Percentiles rank a stretch among this genome's conserved stretches.
phyloP scores from a whole-genome alignment of 2,329 filamentous ascomycete species.

The Aspergillus ibericus region DNA sequence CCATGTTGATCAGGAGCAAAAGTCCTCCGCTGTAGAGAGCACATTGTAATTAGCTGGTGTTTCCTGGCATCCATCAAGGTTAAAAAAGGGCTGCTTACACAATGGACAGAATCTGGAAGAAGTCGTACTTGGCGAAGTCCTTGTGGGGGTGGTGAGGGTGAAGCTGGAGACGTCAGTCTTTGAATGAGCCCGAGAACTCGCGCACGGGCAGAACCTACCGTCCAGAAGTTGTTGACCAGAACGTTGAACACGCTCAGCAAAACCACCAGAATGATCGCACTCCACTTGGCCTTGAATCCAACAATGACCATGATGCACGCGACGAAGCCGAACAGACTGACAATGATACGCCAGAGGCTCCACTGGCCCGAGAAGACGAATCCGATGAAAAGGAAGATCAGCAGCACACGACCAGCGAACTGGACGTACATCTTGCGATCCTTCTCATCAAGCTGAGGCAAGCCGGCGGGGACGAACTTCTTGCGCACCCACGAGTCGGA shows the following conservation, averaged over 20 bases:
- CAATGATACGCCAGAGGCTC: slow-evolving; percentile 82
- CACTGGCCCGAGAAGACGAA: slow-evolving; percentile 95
- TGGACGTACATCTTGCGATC: slow-evolving; percentile 99
- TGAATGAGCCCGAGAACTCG: not conserved
- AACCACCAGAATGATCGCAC: slow-evolving; percentile 89
- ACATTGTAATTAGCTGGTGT: not conserved
- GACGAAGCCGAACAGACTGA: slow-evolving; percentile 80
- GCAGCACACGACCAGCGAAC: slow-evolving; percentile 87
- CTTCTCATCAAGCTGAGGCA: slow-evolving; percentile 95
- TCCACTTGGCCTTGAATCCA: slow-evolving; percentile 99
- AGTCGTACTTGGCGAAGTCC: slow-evolving; percentile 99
- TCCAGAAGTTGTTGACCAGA: slow-evolving; percentile 99
- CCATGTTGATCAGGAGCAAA: slow-evolving; percentile 96
- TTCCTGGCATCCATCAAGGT: not conserved
- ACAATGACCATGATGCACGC: slow-evolving; percentile 98
- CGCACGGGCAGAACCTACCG: slow-evolving; percentile 60
- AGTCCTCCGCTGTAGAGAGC: slow-evolving; percentile 69
- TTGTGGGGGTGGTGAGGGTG: slow-evolving; percentile 98
- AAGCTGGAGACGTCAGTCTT: slow-evolving; percentile 58
- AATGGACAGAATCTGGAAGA: slow-evolving; percentile 99
- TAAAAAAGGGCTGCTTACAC: slow-evolving; percentile 58
- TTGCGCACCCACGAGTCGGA: slow-evolving; percentile 98
- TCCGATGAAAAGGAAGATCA: slow-evolving; percentile 96
- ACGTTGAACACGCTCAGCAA: slow-evolving; percentile 97
- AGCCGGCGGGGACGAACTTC: slow-evolving; percentile 90